Percentiles rank a stretch among this genome's conserved stretches.
These are phyloP conservation scores for Pseudopithomyces chartarum DNA, from an alignment of 2,329 filamentous ascomycete species.

Conservation along the genomic window DNA sequence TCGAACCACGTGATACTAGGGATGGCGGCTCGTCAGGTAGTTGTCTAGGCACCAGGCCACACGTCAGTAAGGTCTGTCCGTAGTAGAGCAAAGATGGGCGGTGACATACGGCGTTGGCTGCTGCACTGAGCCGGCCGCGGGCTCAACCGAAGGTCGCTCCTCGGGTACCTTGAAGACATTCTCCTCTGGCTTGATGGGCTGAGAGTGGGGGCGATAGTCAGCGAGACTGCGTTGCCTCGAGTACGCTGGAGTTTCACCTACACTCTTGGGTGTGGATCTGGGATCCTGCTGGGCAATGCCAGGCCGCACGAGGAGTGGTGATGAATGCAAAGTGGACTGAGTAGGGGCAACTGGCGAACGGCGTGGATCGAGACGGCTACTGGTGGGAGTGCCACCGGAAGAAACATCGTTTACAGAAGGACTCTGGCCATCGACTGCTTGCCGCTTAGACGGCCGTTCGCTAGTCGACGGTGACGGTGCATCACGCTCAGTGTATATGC, in stretches of 20 bases:
- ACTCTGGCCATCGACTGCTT: conserved; percentile 31
- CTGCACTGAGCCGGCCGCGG: conserved; percentile 28
- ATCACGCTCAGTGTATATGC: conserved; percentile 45
- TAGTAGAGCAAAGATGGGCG: not conserved
- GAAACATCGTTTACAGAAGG: conserved; percentile 23
- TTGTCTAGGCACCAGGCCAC: conserved; percentile 3
- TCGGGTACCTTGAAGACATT: conserved; percentile 22
- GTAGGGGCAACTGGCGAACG: conserved; percentile 23
- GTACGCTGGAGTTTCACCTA: not conserved
- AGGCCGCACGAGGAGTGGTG: conserved; percentile 20
- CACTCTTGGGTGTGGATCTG: conserved; percentile 7
- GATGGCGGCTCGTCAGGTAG: conserved; percentile 27
- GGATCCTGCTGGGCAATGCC: conserved; percentile 10
- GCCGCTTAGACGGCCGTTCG: conserved; percentile 46
- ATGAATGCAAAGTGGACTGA: conserved; percentile 18
- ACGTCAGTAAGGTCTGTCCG: not conserved
- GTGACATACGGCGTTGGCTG: conserved; percentile 20
- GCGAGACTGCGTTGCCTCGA: not conserved
- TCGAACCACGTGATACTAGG: conserved; percentile 38
- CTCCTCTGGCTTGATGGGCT: conserved; percentile 27
- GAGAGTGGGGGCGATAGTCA: not conserved
- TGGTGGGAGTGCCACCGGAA: conserved; percentile 27
- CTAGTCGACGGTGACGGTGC: conserved; percentile 40
- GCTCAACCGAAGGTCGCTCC: conserved; percentile 30
- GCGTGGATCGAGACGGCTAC: conserved; percentile 20